Evolutionary conservation across 73 alveolate species (phyloP).

Genomic region (Paramecium bursaria): DNA sequence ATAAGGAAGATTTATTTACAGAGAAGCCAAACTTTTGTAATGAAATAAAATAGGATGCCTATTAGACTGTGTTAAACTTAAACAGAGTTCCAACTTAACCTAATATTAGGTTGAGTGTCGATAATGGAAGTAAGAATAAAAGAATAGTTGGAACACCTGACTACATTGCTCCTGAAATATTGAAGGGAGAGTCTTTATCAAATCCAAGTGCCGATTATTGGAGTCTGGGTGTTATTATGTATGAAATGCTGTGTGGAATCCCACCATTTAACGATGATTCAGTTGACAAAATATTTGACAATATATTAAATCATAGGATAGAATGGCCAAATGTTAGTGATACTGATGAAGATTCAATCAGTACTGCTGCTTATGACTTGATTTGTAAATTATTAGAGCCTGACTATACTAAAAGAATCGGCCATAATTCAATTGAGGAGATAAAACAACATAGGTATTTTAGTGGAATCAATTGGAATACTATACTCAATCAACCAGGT

Average conservation of each 20-base stretch:
- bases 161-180: slow-evolving; percentile 78
- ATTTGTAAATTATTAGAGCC: slow-evolving; percentile 80
- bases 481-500: slow-evolving; percentile 27
- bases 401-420: slow-evolving; percentile 88
- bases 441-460: slow-evolving; percentile 90
- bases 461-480: slow-evolving; percentile 85
- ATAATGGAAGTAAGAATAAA: slow-evolving; percentile 48
- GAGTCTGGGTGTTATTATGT: slow-evolving; percentile 80
- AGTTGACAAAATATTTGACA: slow-evolving; percentile 75
- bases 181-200: slow-evolving; percentile 65
- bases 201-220: slow-evolving; percentile 61
- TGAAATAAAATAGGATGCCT: slow-evolving; percentile 35
- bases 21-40: slow-evolving; percentile 40
- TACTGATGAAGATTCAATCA: slow-evolving; percentile 79
- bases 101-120: slow-evolving; percentile 52
- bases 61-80: slow-evolving; percentile 47
- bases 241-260: slow-evolving; percentile 78
- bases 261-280: slow-evolving; percentile 79
- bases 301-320: slow-evolving; percentile 71
- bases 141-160: slow-evolving; percentile 78
- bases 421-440: slow-evolving; percentile 85
- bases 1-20: slow-evolving; percentile 57
- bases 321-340: slow-evolving; percentile 73
- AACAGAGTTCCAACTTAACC: slow-evolving; percentile 24
- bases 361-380: slow-evolving; percentile 89